phyloP scores from a whole-genome alignment of 805 yeast species.

The Myxozyma monticola region DNA sequence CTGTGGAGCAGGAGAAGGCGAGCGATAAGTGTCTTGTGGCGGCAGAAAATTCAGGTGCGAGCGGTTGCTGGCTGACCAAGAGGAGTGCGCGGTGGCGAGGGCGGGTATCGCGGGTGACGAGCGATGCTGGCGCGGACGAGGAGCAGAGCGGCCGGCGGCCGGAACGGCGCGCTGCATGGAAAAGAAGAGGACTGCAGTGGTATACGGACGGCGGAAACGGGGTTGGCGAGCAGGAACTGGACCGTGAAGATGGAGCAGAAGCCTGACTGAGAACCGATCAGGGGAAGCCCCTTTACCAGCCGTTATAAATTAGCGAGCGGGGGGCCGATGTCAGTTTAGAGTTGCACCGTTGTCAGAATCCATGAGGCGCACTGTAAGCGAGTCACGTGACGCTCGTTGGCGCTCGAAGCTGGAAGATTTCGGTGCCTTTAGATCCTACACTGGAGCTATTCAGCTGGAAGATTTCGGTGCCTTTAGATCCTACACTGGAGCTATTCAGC shows the following conservation, averaged over 20 bases:
- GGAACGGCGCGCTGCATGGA: not conserved
- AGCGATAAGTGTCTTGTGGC: too few species aligned
- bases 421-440: too few species aligned
- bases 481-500: too few species aligned
- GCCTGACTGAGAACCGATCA: not conserved
- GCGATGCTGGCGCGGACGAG: not conserved
- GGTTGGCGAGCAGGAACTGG: too few species aligned
- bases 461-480: too few species aligned
- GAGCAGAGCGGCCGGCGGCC: not conserved
- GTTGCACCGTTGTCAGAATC: too few species aligned
- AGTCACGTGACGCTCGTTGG: too few species aligned
- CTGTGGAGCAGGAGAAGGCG: not conserved
- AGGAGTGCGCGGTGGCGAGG: not conserved
- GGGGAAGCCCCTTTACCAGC: not conserved
- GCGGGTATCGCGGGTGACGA: not conserved
- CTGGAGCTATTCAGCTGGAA: too few species aligned
- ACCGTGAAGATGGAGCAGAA: not conserved
- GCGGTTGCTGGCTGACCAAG: not conserved
- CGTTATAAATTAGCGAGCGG: too few species aligned
- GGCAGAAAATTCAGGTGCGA: not conserved
- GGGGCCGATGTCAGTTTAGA: too few species aligned
- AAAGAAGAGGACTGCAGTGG: not conserved
- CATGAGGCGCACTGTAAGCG: too few species aligned
- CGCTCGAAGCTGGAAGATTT: too few species aligned
- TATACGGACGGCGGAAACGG: not conserved